Evolutionary conservation across 2,329 filamentous ascomycete genomes (phyloP), one percentile per base, ranked within the genome.

Genomic region (Xylaria sp.): DNA sequence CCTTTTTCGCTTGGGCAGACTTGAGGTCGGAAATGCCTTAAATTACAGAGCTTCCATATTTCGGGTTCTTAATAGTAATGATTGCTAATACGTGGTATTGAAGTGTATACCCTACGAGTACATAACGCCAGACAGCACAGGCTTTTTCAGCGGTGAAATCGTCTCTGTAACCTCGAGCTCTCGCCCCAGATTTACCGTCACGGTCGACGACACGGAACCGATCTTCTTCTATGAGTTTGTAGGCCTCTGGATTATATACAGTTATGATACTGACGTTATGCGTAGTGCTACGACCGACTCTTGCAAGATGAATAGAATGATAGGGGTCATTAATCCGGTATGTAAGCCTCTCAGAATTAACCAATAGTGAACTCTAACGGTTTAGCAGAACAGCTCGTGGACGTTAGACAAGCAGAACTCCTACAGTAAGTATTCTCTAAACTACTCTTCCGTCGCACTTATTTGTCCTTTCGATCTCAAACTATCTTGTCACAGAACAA

Each of bases 241-340:
- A 9, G 15, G 39, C n/a, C 9, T 12, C 23, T 32, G 7, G n/a
- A 25, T 12, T 13, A 18, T 48, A n/a, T 41, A 44, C 20, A 13
- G 6, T 1, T 13, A 46, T 9, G 34, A 32, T 13, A 18, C 28
- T 54, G 55, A 59, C 3, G 6, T 5, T 8, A 25, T 41, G 4
- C 13, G 18, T 39, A 69, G 66, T 56, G 8, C 55, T 1, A 39
- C 41, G 25, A 28, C 56, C 9, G n/a, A 37, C 39, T 69, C 66
- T 39, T 69, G 61, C 25, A 65, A 60, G 18, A 51, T 7, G 1
- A 58, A 61, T 25, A 55, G 37, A 15, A 69, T 69, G 66, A 61
- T 69, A 4, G 66, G 66, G 18, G 66, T 69, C 8, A 69, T 69
- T 15, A 69, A 69, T 57, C 61, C 61, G 5, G 66, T 69, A 51